Conservation (phyloP, 441 rosid genomes). For the Sinapis alba region DNA sequence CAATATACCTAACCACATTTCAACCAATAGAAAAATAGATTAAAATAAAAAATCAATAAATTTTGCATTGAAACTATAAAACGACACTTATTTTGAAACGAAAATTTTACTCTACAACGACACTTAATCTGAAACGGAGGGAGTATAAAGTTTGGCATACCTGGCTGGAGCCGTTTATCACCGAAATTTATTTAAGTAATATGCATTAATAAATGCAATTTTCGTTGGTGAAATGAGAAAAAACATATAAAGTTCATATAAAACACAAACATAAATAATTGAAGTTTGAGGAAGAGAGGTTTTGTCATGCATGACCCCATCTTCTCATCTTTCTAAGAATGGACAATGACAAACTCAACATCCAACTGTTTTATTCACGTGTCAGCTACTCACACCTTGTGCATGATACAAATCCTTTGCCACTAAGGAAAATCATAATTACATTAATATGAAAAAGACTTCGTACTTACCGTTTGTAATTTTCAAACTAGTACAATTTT, state of each 20-base stretch:
- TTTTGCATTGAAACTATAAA: too few relatives aligned
- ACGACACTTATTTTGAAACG: too few relatives aligned
- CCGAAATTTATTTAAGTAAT: neutral
- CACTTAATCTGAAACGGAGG: too few relatives aligned
- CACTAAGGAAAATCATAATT: conserved; percentile 27
- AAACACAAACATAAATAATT: neutral
- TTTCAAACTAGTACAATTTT: neutral
- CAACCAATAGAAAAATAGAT: too few relatives aligned
- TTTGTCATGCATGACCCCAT: conserved; percentile 29
- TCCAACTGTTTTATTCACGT: conserved; percentile 40
- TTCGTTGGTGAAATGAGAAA: conserved; percentile 20
- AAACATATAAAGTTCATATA: neutral
- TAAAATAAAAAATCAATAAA: too few relatives aligned
- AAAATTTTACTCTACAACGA: too few relatives aligned
- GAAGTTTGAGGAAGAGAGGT: conserved; percentile 2
- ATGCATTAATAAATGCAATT: conserved; percentile 12
- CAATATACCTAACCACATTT: too few relatives aligned
- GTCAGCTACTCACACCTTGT: conserved; percentile 26
- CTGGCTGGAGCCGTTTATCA: neutral
- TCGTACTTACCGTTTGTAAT: conserved; percentile 8
- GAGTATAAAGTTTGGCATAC: neutral
- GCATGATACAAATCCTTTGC: conserved; percentile 38
- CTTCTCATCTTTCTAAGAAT: conserved; percentile 9
- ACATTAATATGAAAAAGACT: conserved; percentile 19
- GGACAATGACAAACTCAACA: conserved; percentile 38